A percentile compares a stretch with the other conserved stretches of the same genome.
Conservation (phyloP, 108 stramenopile species). For the Aurantiochytrium sp. region DNA sequence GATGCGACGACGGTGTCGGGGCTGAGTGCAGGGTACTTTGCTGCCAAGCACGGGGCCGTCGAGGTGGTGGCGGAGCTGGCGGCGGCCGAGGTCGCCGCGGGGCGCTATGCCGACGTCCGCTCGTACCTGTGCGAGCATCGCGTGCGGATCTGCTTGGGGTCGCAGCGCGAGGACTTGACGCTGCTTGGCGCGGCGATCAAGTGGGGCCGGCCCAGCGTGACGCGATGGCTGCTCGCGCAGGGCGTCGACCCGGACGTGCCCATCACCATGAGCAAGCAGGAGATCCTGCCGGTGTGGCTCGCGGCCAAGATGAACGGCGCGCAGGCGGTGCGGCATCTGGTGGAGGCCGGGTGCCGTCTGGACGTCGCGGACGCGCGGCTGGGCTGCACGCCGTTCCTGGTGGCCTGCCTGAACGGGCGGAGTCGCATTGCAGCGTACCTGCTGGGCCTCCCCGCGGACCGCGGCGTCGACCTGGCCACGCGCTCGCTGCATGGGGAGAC, state of each 20-base stretch:
- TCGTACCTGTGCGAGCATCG: not conserved
- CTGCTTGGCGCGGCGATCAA: not conserved
- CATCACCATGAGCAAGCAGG: not conserved
- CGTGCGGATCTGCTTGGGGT: not conserved
- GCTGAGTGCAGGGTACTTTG: not conserved
- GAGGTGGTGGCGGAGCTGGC: not conserved
- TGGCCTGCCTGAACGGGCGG: not conserved
- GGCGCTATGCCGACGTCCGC: too few relatives aligned
- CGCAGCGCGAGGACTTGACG: not conserved
- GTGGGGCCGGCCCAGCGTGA: not conserved
- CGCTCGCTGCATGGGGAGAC: not conserved
- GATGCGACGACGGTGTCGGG: not conserved
- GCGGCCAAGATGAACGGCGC: not conserved
- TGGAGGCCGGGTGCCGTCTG: not conserved
- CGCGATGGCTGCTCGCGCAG: not conserved
- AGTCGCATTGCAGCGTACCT: not conserved
- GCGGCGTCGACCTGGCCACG: not conserved
- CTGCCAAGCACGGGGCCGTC: not conserved
- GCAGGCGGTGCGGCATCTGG: not conserved
- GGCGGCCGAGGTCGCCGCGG: not conserved
- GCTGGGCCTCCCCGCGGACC: not conserved
- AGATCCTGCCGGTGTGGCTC: not conserved
- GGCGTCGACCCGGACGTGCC: not conserved
- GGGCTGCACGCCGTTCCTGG: not conserved
- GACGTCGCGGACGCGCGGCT: not conserved